phyloP scores from a whole-genome alignment of 768 basidiomycete species.

The Mycena chlorophos region DNA sequence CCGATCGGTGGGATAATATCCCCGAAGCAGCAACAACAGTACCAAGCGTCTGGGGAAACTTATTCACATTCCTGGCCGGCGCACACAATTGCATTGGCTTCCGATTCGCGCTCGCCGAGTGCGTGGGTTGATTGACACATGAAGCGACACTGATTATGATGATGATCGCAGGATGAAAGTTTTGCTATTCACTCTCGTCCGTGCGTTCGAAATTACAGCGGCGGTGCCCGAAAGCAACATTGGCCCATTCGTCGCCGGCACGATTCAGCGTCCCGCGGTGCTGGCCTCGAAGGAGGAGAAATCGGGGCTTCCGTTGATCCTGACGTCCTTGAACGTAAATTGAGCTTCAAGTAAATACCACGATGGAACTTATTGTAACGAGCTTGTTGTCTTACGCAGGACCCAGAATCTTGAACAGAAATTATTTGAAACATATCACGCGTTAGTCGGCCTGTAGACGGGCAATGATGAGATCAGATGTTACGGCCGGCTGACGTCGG shows the following conservation, averaged over 20 bases:
- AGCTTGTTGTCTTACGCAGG: too few relatives aligned
- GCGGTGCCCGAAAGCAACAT: background rate
- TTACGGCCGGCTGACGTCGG: too few relatives aligned
- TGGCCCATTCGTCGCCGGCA: background rate
- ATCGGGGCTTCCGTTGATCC: background rate
- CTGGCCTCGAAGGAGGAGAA: background rate
- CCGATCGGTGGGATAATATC: conserved; percentile 58
- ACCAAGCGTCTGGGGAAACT: conserved; percentile 62
- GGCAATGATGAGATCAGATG: too few relatives aligned
- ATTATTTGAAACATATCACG: too few relatives aligned
- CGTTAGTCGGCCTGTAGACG: too few relatives aligned
- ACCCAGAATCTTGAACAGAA: too few relatives aligned
- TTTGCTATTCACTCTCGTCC: conserved; percentile 21
- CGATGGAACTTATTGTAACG: too few relatives aligned
- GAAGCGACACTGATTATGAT: background rate
- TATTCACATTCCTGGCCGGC: conserved; percentile 64
- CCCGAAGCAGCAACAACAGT: conserved; percentile 47
- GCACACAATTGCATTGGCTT: conserved; percentile 9
- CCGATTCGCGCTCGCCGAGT: conserved; percentile 7
- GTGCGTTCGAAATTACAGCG: conserved; percentile 49
- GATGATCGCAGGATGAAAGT: background rate
- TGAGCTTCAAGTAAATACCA: too few relatives aligned
- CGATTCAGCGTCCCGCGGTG: background rate
- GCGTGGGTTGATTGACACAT: background rate
- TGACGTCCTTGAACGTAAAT: too few relatives aligned